Percentiles rank a stretch among this genome's conserved stretches.
Conservation (phyloP, 371 early-diverging fungal species). For the Mortierella sp. region DNA sequence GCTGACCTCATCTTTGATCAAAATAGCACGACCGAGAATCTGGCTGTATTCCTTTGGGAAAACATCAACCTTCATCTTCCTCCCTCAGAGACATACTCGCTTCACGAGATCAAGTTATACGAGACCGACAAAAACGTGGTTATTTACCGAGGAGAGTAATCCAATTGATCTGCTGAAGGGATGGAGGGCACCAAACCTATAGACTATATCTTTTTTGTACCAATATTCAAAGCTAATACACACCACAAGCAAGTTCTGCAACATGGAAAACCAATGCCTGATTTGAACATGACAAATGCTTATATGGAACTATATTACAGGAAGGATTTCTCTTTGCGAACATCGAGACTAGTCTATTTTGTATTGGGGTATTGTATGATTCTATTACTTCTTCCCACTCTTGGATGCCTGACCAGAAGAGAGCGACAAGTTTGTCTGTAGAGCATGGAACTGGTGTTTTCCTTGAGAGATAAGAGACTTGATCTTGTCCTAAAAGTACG, state of each 20-base stretch:
- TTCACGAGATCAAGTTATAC: constrained; percentile 76
- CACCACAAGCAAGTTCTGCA: neutral
- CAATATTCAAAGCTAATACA: constrained; percentile 12
- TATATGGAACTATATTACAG: constrained; percentile 2
- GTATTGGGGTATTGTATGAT: neutral
- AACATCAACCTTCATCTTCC: constrained; percentile 64
- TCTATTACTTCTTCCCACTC: constrained; percentile 23
- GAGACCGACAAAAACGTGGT: constrained; percentile 85
- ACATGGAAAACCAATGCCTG: neutral
- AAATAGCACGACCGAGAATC: constrained; percentile 88
- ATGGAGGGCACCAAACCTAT: neutral
- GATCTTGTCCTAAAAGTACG: constrained; percentile 61
- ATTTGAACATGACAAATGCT: neutral
- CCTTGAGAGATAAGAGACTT: constrained; percentile 67
- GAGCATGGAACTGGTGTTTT: constrained; percentile 71
- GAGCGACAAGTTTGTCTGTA: constrained; percentile 59
- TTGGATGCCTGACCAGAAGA: constrained; percentile 31
- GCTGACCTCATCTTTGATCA: neutral
- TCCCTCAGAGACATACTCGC: constrained; percentile 55
- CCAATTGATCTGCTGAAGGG: neutral
- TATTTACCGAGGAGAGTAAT: constrained; percentile 78
- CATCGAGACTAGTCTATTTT: neutral
- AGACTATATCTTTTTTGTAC: constrained; percentile 1
- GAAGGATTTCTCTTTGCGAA: neutral
- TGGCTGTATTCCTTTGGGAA: constrained; percentile 89